These are phyloP conservation scores for Myxozyma kluyveri DNA, from an alignment of 805 yeast genomes.

Conservation along the genomic window DNA sequence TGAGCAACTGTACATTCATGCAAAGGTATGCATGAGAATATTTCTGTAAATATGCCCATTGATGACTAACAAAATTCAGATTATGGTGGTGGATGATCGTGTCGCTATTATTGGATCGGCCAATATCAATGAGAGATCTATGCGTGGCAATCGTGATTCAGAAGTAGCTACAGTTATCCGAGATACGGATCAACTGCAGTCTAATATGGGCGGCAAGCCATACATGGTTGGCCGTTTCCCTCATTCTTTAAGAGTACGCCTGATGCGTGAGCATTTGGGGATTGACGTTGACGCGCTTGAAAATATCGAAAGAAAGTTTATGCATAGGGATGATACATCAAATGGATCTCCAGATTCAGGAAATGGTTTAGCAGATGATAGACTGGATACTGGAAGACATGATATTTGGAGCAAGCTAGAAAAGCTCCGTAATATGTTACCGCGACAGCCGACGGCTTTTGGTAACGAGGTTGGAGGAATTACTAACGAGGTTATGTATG, in stretches of 20 bases:
- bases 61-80: not conserved
- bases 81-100: constrained; percentile 85
- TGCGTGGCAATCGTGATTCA: constrained; percentile 91
- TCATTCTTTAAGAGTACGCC: constrained; percentile 78
- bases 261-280: constrained; percentile 97
- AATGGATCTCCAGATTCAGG: not conserved
- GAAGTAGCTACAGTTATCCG: constrained; percentile 88
- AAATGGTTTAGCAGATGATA: not conserved
- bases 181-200: constrained; percentile 70
- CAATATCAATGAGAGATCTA: constrained; percentile 92
- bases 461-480: constrained; percentile 2
- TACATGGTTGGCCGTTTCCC: constrained; percentile 85
- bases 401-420: constrained; percentile 23
- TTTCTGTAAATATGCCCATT: no score
- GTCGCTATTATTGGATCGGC: constrained; percentile 96
- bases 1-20: constrained; percentile 92
- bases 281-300: constrained; percentile 86
- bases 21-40: constrained; percentile 50
- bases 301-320: constrained; percentile 69
- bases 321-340: not conserved
- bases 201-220: constrained; percentile 76
- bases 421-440: constrained; percentile 6
- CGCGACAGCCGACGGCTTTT: constrained; percentile 2
- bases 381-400: constrained; percentile 7
- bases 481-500: constrained; percentile 15